These are phyloP conservation scores for Scedosporium dehoogii DNA, from an alignment of 2,329 filamentous ascomycete species.

Conservation along the genomic window DNA sequence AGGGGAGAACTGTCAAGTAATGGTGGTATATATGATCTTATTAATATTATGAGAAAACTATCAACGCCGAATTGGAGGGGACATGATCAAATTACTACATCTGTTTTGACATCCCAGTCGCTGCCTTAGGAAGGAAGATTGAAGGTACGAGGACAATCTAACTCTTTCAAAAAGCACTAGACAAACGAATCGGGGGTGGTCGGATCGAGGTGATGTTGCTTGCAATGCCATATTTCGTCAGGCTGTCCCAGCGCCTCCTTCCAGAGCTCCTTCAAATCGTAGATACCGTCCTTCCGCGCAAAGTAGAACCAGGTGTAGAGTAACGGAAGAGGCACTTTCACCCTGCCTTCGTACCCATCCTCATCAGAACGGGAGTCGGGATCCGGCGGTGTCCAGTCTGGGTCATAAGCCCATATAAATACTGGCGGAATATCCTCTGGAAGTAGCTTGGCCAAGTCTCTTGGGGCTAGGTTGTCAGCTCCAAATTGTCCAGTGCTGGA, in stretches of 20 bases:
- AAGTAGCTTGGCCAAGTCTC: not conserved
- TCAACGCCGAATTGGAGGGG: too few relatives aligned
- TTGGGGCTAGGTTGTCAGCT: not conserved
- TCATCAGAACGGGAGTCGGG: not conserved
- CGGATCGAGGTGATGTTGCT: not conserved
- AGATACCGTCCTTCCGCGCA: not conserved
- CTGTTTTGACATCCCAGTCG: too few relatives aligned
- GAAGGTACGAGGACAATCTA: too few relatives aligned
- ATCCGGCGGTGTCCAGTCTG: not conserved
- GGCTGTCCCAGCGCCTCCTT: not conserved
- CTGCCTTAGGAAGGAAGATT: too few relatives aligned
- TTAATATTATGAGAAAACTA: too few relatives aligned
- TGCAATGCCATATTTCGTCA: not conserved
- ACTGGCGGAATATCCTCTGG: not conserved
- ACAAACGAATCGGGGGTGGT: not conserved
- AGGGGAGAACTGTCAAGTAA: too few relatives aligned
- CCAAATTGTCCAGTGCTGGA: not conserved
- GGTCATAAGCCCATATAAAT: slow-evolving; percentile 2
- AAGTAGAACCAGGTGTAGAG: slow-evolving; percentile 5
- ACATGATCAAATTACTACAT: too few relatives aligned
- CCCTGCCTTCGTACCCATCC: slow-evolving; percentile 4
- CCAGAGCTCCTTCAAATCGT: not conserved
- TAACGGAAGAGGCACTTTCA: not conserved
- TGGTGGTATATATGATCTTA: too few relatives aligned
- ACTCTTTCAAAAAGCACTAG: too few relatives aligned